These are phyloP conservation scores for Fabrea salina DNA, from an alignment of 169 alveolate species.

Conservation along the genomic window DNA sequence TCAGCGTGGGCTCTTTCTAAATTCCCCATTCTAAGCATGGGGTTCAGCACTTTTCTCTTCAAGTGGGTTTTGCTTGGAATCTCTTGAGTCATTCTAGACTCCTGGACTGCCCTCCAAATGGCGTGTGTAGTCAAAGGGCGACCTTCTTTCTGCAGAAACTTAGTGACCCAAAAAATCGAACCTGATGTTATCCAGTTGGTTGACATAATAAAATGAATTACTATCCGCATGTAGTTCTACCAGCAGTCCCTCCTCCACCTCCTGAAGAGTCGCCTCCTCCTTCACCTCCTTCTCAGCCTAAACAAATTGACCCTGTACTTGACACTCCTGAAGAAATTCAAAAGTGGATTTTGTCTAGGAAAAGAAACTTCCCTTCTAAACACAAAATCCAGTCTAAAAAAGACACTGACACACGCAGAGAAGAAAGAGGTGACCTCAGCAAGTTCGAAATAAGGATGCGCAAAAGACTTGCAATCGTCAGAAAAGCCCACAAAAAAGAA, in stretches of 20 bases:
- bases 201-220: not conserved
- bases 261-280: not conserved
- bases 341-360: constrained; percentile 17
- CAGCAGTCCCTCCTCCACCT: constrained; percentile 23
- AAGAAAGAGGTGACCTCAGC: constrained; percentile 32
- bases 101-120: too few species aligned
- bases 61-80: too few species aligned
- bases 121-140: too few species aligned
- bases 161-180: not conserved
- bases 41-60: too few species aligned
- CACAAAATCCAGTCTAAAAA: not conserved
- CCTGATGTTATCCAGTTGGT: not conserved
- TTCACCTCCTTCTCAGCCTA: constrained; percentile 22
- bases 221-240: not conserved
- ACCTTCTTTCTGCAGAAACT: too few species aligned
- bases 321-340: constrained; percentile 29
- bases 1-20: too few species aligned
- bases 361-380: not conserved
- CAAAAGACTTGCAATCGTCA: constrained; percentile 21
- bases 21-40: too few species aligned
- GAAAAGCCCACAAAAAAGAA: not conserved
- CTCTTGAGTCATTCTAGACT: too few species aligned
- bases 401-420: not conserved
- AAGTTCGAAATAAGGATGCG: constrained; percentile 26
- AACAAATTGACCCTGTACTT: constrained; percentile 22